Conservation (phyloP, 2,329 filamentous ascomycete genomes). For the Falciphora oryzae region DNA sequence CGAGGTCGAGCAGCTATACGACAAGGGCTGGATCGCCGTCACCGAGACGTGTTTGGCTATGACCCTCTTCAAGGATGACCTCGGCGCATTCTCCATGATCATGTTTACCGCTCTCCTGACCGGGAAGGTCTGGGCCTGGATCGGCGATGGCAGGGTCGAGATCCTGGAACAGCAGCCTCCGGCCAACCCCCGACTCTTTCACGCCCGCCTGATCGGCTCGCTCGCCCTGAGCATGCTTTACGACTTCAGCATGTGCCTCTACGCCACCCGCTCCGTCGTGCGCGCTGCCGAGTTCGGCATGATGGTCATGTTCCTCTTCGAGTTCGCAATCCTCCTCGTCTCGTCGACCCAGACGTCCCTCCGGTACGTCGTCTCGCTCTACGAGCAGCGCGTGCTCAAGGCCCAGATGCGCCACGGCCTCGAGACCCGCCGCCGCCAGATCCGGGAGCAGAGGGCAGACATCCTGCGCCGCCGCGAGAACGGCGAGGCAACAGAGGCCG, state of each 20-base stretch:
- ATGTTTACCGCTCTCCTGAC: slow-evolving; percentile 94
- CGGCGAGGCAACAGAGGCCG: slow-evolving; percentile 39
- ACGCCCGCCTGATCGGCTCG: slow-evolving; percentile 73
- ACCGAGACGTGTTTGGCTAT: slow-evolving; percentile 96
- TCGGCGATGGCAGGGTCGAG: slow-evolving; percentile 90
- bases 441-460: slow-evolving; percentile 52
- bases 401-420: slow-evolving; percentile 67
- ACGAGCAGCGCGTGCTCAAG: slow-evolving; percentile 69
- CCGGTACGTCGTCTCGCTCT: slow-evolving; percentile 72
- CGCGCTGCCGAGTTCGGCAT: slow-evolving; percentile 88
- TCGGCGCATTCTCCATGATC: slow-evolving; percentile 88
- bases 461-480: slow-evolving; percentile 43
- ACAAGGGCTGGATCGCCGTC: slow-evolving; percentile 96
- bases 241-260: slow-evolving; percentile 72
- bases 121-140: slow-evolving; percentile 98
- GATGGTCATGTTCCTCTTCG: slow-evolving; percentile 99
- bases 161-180: slow-evolving; percentile 93
- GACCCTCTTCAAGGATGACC: slow-evolving; percentile 95
- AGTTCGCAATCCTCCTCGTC: slow-evolving; percentile 83
- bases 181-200: slow-evolving; percentile 81
- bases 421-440: slow-evolving; percentile 61
- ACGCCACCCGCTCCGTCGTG: slow-evolving; percentile 76
- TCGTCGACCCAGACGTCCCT: slow-evolving; percentile 72
- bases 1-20: slow-evolving; percentile 94
- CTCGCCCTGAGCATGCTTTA: slow-evolving; percentile 74